Conservation (phyloP, 257 asterid genomes). For the Nicotiana paniculata region DNA sequence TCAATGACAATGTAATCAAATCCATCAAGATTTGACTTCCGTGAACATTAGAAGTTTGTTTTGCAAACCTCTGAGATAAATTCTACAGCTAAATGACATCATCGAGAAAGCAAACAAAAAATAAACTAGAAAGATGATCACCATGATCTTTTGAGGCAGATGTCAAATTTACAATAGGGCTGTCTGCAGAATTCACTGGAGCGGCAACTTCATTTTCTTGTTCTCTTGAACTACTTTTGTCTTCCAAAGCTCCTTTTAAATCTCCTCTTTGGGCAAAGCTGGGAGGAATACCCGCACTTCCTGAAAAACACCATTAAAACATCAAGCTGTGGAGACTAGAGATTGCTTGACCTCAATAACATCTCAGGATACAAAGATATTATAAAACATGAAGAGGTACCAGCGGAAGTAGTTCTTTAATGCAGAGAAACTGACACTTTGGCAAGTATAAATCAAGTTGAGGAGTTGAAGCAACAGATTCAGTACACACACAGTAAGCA, state of each 20-base stretch:
- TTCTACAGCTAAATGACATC: neutral
- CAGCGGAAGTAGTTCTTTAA: neutral
- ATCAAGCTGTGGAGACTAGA: neutral
- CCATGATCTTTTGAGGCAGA: constrained; percentile 33
- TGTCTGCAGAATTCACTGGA: constrained; percentile 23
- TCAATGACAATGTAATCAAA: neutral
- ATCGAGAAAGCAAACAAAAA: neutral
- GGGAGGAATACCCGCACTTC: constrained; percentile 21
- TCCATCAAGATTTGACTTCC: neutral
- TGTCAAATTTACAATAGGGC: constrained; percentile 19
- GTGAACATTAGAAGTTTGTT: neutral
- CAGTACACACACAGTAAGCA: neutral
- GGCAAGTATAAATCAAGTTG: neutral
- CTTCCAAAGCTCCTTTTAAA: constrained; percentile 27
- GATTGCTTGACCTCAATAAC: neutral
- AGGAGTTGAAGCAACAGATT: constrained; percentile 1
- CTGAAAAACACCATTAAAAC: neutral
- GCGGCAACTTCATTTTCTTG: constrained; percentile 21
- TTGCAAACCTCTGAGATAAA: neutral
- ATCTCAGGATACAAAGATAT: neutral
- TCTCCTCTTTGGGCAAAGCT: constrained; percentile 22
- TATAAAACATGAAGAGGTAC: neutral
- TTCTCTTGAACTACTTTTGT: constrained; percentile 25
- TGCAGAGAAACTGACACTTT: neutral
- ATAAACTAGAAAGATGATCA: neutral